Evolutionary conservation across 1,284 basidiomycete species (phyloP).

Genomic region (Agroathelia rolfsii): DNA sequence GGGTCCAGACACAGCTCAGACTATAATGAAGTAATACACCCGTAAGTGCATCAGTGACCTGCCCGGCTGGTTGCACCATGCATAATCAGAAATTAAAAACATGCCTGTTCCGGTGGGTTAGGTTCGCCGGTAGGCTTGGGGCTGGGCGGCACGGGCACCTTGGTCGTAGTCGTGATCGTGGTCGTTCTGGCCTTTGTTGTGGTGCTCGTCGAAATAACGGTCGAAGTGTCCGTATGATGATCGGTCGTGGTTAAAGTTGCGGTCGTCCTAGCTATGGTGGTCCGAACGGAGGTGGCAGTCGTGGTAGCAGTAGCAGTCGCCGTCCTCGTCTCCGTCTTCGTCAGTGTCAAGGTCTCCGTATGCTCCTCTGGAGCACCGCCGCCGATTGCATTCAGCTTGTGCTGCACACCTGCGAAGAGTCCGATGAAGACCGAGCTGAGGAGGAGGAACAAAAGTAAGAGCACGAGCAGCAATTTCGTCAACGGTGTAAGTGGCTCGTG

Average conservation of each 20-base stretch:
- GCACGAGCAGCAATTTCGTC: constrained; percentile 71
- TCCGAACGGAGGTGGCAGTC: constrained; percentile 23
- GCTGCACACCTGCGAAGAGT: constrained; percentile 81
- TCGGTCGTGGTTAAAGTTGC: constrained; percentile 20
- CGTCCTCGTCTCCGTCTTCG: constrained; percentile 19
- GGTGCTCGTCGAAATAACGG: constrained; percentile 25
- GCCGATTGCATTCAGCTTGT: constrained; percentile 52
- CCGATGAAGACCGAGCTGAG: constrained; percentile 84
- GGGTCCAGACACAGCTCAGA: constrained; percentile 67
- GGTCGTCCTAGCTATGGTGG: constrained; percentile 20
- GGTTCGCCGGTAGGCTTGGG: constrained; percentile 37
- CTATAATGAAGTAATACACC: constrained; percentile 6
- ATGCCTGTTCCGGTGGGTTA: constrained; percentile 25
- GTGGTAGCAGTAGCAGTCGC: constrained; percentile 22
- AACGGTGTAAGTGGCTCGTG: constrained; percentile 78
- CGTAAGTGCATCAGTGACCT: not conserved
- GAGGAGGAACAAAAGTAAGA: constrained; percentile 71
- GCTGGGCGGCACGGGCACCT: constrained; percentile 30
- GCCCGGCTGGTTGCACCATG: constrained; percentile 10
- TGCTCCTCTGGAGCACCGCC: constrained; percentile 19
- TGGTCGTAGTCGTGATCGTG: constrained; percentile 23
- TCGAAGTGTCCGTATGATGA: constrained; percentile 26
- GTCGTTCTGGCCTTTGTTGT: constrained; percentile 30
- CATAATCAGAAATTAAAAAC: constrained; percentile 19
- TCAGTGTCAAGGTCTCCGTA: constrained; percentile 22